Base-by-base conservation (phyloP, 352 stramenopile genomes). In the Globisporangium paddicum region DNA sequence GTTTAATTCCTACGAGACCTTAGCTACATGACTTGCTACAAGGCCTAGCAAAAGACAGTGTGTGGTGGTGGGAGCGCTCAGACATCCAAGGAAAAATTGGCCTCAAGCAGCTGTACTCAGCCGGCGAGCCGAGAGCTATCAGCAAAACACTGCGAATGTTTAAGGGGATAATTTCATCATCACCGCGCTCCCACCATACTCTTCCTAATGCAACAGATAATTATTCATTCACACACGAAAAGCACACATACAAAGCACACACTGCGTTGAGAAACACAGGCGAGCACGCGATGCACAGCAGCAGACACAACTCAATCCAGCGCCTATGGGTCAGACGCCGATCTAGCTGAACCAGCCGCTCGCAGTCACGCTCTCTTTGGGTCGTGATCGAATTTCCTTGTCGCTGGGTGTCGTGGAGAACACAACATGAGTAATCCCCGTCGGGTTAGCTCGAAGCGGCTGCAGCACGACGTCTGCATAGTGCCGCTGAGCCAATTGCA, bases 381-480 rank as follows among this genome's bases (percentile, higher is more conserved):
- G 6, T 40, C 49, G 42, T 63, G 55, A 63, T 41, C 11, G 41
- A 52, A 55, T 55, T 82, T 72, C 58, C 18, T 70, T 54, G 45
- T 63, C 35, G 26, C 44, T 73, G 79, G 77, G 80, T 90, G 83
- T 93, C 83, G 80, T 87, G 83, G 81, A 93, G 83, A 93, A 93
- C 83, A 93, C 83, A 85, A 93, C 82, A 88, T 93, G 83, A 93
- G 83, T 93, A 89, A 93, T 90, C 83, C 83, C 83, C 83, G 83
- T 93, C 81, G 83, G 79, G 83, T 93, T 93, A 91, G 82, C 83
- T 90, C 79, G 56, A 87, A 86, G 77, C 70, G 61, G 60, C 77
- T 60, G 62, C 69, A 69, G 63, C 76, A 89, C 75, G 77, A 89
- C 82, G 72, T 86, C 69, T 70, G 64, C 52, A 52, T 64, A 47